Percentiles rank a stretch among this genome's conserved stretches.
These are phyloP conservation scores for Carex parvula DNA, from an alignment of 176 grass and related monocot species.

Conservation along the genomic window DNA sequence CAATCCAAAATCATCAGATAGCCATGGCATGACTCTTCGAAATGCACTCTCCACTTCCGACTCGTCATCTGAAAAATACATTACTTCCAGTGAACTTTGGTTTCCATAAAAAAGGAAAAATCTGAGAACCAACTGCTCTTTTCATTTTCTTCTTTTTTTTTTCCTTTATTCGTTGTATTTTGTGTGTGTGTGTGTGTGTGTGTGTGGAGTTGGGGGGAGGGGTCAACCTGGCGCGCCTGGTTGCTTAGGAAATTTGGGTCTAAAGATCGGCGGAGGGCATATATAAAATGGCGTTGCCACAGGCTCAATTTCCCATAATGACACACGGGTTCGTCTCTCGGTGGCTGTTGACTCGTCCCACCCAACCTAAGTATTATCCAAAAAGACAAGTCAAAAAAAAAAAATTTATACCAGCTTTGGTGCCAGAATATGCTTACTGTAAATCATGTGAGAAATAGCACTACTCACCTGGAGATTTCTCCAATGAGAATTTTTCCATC, in stretches of 20 bases:
- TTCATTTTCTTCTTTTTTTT: neutral
- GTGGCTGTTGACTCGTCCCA: slow-evolving; percentile 97
- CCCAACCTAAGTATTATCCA: slow-evolving; percentile 67
- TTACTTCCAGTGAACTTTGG: slow-evolving; percentile 15
- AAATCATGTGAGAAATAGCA: slow-evolving; percentile 8
- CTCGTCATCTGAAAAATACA: slow-evolving; percentile 68
- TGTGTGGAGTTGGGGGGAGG: neutral
- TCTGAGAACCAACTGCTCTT: neutral
- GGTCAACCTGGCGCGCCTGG: slow-evolving; percentile 65
- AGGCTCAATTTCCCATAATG: slow-evolving; percentile 98
- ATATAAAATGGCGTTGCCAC: slow-evolving; percentile 98
- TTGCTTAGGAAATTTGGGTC: slow-evolving; percentile 69
- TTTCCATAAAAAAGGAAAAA: neutral
- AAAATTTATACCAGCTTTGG: neutral
- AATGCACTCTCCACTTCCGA: slow-evolving; percentile 86
- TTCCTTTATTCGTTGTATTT: neutral
- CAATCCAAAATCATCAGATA: slow-evolving; percentile 78
- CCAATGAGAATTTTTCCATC: slow-evolving; percentile 99
- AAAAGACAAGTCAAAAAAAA: neutral
- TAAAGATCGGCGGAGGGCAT: slow-evolving; percentile 89
- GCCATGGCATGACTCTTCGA: slow-evolving; percentile 87
- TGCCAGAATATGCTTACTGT: neutral
- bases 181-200: neutral
- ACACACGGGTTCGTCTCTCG: slow-evolving; percentile 82
- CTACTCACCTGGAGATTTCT: slow-evolving; percentile 78